Percentiles rank a stretch among this genome's conserved stretches.
Evolutionary conservation across 176 grass and related monocot species (phyloP).

Genomic region (Carex kokanica): DNA sequence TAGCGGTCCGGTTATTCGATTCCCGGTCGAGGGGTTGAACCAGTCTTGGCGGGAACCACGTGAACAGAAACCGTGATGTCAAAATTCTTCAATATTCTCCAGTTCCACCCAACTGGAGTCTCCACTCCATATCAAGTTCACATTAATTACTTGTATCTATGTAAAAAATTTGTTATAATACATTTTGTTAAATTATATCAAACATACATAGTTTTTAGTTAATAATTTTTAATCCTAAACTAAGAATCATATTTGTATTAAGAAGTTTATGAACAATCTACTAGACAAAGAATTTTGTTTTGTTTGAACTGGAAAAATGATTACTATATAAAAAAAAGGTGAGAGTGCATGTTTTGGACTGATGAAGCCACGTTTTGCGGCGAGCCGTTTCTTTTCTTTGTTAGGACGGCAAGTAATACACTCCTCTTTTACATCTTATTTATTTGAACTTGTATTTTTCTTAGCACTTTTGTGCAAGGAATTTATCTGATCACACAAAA

Average conservation of each 20-base stretch:
- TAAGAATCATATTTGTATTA: not conserved
- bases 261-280: not conserved
- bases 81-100: not conserved
- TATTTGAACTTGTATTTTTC: not conserved
- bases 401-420: not conserved
- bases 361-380: not conserved
- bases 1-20: not conserved
- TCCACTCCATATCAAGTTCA: not conserved
- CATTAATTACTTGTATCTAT: not conserved
- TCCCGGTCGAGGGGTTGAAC: not conserved
- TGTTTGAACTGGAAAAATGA: not conserved
- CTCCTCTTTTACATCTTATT: not conserved
- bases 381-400: slow-evolving; percentile 21
- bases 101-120: not conserved
- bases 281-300: not conserved
- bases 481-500: not conserved
- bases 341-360: not conserved
- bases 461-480: not conserved
- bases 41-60: slow-evolving; percentile 28
- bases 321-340: not conserved
- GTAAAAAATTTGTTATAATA: too few relatives aligned
- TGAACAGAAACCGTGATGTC: slow-evolving; percentile 10
- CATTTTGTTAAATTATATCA: too few relatives aligned
- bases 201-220: too few relatives aligned
- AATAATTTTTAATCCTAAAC: not conserved